Conservation (phyloP, 805 yeast species). For the Maudiozyma serrabonitensis region DNA sequence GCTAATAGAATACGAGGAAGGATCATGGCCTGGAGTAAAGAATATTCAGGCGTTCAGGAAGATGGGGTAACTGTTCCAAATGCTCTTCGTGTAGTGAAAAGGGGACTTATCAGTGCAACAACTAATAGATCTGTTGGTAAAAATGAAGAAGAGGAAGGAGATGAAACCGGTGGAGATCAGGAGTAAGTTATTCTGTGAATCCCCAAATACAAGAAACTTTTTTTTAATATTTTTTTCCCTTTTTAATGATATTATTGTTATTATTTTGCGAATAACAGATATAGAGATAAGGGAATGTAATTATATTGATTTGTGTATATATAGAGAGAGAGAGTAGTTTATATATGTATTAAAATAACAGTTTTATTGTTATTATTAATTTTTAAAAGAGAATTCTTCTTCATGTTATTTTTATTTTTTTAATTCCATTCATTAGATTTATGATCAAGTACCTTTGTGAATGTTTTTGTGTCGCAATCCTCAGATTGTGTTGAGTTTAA, state of each 20-base stretch:
- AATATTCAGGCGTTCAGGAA: conserved; percentile 60
- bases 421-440: conserved; percentile 30
- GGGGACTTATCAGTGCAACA: conserved; percentile 30
- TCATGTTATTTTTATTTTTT: background rate
- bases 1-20: conserved; percentile 68
- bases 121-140: conserved; percentile 24
- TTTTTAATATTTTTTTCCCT: background rate
- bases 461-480: conserved; percentile 9
- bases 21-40: conserved; percentile 75
- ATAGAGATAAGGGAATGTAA: background rate
- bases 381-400: background rate
- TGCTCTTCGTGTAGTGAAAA: conserved; percentile 27
- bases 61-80: conserved; percentile 33
- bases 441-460: conserved; percentile 35
- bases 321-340: background rate
- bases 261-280: background rate
- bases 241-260: background rate
- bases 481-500: conserved; percentile 15
- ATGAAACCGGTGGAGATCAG: conserved; percentile 3
- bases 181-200: background rate
- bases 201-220: background rate
- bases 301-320: background rate
- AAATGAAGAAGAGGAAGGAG: conserved; percentile 3
- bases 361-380: background rate
- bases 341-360: background rate